Percentiles rank a stretch among this genome's conserved stretches.
Conservation (phyloP, 441 rosid genomes). For the Breynia disticha region DNA sequence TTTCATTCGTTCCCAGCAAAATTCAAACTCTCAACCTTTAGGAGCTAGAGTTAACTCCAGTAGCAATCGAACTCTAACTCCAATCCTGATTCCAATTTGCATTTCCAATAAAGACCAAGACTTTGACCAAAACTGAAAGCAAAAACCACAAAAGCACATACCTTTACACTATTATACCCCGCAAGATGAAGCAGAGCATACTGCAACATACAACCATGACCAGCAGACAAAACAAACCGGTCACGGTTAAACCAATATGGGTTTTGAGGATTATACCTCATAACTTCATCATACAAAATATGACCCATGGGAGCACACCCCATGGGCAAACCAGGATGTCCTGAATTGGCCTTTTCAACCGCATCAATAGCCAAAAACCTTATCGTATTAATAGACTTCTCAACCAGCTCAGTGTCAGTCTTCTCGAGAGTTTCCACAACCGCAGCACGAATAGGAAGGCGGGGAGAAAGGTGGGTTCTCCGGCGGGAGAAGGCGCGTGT, state of each 20-base stretch:
- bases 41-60: no score
- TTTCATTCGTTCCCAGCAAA: no score
- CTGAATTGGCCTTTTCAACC: slow-evolving; percentile 98
- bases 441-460: slow-evolving; percentile 33
- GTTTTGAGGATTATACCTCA: slow-evolving; percentile 93
- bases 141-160: slow-evolving; percentile 42
- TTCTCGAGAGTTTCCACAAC: slow-evolving; percentile 49
- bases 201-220: slow-evolving; percentile 98
- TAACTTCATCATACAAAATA: slow-evolving; percentile 85
- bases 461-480: slow-evolving; percentile 20
- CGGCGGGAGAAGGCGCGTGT: slow-evolving; percentile 17
- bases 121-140: no score
- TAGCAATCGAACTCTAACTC: no score
- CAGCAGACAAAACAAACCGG: slow-evolving; percentile 91
- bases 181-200: slow-evolving; percentile 97
- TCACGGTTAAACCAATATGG: slow-evolving; percentile 99
- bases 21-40: no score
- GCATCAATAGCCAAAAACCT: slow-evolving; percentile 90
- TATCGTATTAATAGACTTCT: slow-evolving; percentile 81
- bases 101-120: no score
- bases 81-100: no score
- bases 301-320: slow-evolving; percentile 99
- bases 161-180: slow-evolving; percentile 89
- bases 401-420: slow-evolving; percentile 67
- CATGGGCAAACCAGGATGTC: slow-evolving; percentile 99